Conservation (phyloP, 768 basidiomycete genomes). For the Tubosaeta sp. region DNA sequence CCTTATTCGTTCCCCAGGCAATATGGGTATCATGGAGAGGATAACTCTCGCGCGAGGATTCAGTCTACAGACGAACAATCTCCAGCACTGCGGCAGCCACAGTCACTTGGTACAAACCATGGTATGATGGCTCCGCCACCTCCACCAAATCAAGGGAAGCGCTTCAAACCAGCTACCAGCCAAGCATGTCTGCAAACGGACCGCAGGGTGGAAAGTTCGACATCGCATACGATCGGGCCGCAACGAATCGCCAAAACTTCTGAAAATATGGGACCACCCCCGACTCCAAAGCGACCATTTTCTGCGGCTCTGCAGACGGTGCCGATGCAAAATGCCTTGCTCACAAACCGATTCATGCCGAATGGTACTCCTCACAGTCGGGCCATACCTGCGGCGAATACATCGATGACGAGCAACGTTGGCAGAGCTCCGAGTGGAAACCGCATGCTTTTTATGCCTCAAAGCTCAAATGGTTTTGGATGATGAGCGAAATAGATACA, state of each 20-base stretch:
- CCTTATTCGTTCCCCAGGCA: slow-evolving; percentile 42
- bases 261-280: slow-evolving; percentile 48
- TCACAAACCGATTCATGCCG: slow-evolving; percentile 33
- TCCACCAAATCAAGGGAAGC: slow-evolving; percentile 18
- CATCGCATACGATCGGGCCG: slow-evolving; percentile 9
- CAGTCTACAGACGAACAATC: slow-evolving; percentile 41
- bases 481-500: slow-evolving; percentile 15
- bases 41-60: slow-evolving; percentile 39
- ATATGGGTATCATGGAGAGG: slow-evolving; percentile 59
- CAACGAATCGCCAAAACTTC: slow-evolving; percentile 22
- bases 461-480: slow-evolving; percentile 29
- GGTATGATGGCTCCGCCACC: slow-evolving; percentile 31
- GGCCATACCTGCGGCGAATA: slow-evolving; percentile 15
- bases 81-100: slow-evolving; percentile 35
- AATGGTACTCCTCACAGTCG: slow-evolving; percentile 20
- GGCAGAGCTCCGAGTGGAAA: slow-evolving; percentile 36
- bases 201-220: slow-evolving; percentile 11
- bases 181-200: slow-evolving; percentile 9
- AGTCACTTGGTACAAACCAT: slow-evolving; percentile 28
- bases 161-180: slow-evolving; percentile 22
- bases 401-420: slow-evolving; percentile 11
- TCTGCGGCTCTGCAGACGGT: slow-evolving; percentile 22
- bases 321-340: slow-evolving; percentile 14
- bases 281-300: slow-evolving; percentile 40
- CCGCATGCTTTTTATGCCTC: slow-evolving; percentile 51